Base-by-base conservation (phyloP, 1,284 basidiomycete genomes). In the Malassezia psittaci region DNA sequence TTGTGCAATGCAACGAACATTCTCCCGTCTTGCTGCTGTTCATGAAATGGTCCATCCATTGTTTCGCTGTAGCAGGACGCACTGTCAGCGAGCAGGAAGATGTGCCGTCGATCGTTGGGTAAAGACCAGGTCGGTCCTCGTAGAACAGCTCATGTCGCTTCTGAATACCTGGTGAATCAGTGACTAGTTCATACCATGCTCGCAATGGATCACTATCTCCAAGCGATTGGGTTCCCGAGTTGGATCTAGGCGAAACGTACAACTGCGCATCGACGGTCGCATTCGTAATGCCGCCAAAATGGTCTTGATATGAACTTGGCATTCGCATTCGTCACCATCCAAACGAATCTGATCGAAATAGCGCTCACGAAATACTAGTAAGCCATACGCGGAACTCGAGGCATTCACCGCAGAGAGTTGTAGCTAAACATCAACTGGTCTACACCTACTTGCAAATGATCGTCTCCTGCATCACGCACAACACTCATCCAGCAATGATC, bases 91-190 rank as follows among this genome's bases (percentile, higher is more conserved):
- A 42, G 48, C 59, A 63, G 10, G 63, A 62, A 29, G 65, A 59
- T 11, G 62, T 57, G 0, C 57, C 57, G 18, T 67, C 65, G 7
- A 64, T 60, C 5, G 60, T 59, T 5, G 66, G 66, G 3, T 58
- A 46, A 4, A 68, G 34, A 5, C 62, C 63, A 1, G 56, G 47
- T n/a, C 61, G 61, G 43, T 62, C 62, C 46, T 60, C 61, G 54
- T 63, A 70, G 4, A 64, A 68, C 8, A 72, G 53, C 16, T 44
- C 48, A 43, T 72, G 69, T 10, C 60, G 60, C 39, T 71, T 71
- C 12, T 51, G 52, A n/a, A 69, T 61, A 3, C 57, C 59, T 29
- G 33, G 44, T 8, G 10, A 21, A n/a, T 19, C 19, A 19, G 7
- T 19, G 35, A 4, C 1, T 13, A 9, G 4, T 7, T 29, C 33